Evolutionary conservation across 2,329 filamentous ascomycete genomes (phyloP), one percentile per base, ranked within the genome.

Genomic region (Nemania abortiva): DNA sequence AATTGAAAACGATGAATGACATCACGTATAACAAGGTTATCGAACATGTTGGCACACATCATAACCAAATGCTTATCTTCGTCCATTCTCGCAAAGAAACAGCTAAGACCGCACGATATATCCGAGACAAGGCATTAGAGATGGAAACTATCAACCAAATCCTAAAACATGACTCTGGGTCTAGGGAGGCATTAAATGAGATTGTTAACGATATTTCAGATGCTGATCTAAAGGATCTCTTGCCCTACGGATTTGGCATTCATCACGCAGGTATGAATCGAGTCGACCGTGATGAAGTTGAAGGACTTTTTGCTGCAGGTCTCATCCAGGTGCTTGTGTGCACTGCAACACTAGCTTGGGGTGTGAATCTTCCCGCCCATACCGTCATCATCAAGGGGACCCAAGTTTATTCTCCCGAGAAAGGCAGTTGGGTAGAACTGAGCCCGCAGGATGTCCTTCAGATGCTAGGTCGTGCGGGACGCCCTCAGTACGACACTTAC

Each of bases 341-440:
- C 82, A 99, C 96, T 47, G 95, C 97, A 47, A 99, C 96, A n/a
- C 86, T 99, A 62, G 96, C 96, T 27, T 99, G 96, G 96, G 96
- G 96, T 89, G 96, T 99, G 78, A 99, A 99, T 81, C 84, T 99
- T 78, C 96, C 96, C 4, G 96, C 96, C 1, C 96, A 99, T 78
- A 98, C 96, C 0, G 96, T 99, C 77, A 95, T 99, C 78, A 99
- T 99, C 85, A 99, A 99, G 82, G 96, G 96, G 64, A 99, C 96
- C 0, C 94, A 97, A 78, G 92, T 99, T 22, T 99, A 99, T 82
- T 98, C 96, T 0, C 96, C 96, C 0, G 96, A 99, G 79, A 98
- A 98, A 84, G 96, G 96, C 84, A 96, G 93, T 80, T 99, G 96
- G 95, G 95, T 99, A 22, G 97, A 99, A 79, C 83, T 99, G 63